phyloP scores from a whole-genome alignment of 2,329 filamentous ascomycete genomes.

The Orbilia ellipsospora region DNA sequence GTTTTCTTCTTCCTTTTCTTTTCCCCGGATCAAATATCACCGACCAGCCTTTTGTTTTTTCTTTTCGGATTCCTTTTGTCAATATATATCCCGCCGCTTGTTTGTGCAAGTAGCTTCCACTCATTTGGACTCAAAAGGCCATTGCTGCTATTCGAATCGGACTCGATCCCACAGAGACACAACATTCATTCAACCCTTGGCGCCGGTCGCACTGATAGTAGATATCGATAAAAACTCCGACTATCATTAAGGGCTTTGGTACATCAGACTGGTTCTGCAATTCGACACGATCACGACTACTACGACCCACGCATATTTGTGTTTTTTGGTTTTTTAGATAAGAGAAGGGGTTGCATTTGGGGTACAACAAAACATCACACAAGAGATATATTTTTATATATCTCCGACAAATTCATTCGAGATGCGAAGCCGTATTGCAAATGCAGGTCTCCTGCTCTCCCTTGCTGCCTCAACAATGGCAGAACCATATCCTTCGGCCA shows the following conservation, averaged over 20 bases:
- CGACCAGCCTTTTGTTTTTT: constrained; percentile 44
- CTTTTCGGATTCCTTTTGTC: background rate
- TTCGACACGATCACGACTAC: constrained; percentile 15
- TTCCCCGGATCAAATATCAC: constrained; percentile 8
- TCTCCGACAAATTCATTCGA: constrained; percentile 8
- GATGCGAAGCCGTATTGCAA: constrained; percentile 40
- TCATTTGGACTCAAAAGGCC: constrained; percentile 31
- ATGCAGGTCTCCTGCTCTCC: constrained; percentile 41
- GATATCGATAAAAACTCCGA: constrained; percentile 31
- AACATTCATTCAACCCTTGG: constrained; percentile 44
- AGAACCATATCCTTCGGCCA: constrained; percentile 37
- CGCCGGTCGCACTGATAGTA: constrained; percentile 47
- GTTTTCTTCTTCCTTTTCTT: constrained; percentile 19
- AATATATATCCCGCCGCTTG: constrained; percentile 27
- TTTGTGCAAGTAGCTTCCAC: constrained; percentile 39
- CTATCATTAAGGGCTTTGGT: constrained; percentile 43
- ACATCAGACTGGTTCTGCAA: constrained; percentile 49
- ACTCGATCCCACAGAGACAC: constrained; percentile 24
- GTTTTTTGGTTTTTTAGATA: background rate
- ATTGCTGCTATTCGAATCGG: background rate
- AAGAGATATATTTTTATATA: background rate
- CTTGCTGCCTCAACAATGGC: constrained; percentile 24
- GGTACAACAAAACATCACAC: constrained; percentile 3
- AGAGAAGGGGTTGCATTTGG: background rate
- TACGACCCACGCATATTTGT: constrained; percentile 13